These are phyloP conservation scores for Hypomontagnella monticulosa DNA, from an alignment of 495 filamentous ascomycete species.

Conservation along the genomic window DNA sequence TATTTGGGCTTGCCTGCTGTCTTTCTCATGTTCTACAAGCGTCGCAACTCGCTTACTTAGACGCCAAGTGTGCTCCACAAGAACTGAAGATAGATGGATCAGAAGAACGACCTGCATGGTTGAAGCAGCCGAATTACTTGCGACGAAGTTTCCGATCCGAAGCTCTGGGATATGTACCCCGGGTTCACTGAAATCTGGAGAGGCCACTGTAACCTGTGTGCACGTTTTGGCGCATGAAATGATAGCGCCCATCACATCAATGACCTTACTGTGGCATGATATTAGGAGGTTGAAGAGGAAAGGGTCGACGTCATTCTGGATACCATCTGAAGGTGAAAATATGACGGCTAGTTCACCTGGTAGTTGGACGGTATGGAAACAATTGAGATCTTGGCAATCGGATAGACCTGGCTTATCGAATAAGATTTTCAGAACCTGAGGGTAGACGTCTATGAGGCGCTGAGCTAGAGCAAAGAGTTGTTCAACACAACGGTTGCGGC, in stretches of 20 bases:
- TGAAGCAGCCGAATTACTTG: conserved; percentile 38
- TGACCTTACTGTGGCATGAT: conserved; percentile 46
- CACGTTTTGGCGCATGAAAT: conserved; percentile 42
- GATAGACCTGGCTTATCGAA: conserved; percentile 19
- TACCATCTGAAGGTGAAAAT: conserved; percentile 14
- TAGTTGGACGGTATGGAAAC: conserved; percentile 29
- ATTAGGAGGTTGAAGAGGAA: conserved; percentile 47
- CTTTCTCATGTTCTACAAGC: not conserved
- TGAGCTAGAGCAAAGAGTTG: conserved; percentile 44
- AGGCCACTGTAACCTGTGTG: conserved; percentile 30
- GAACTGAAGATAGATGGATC: conserved; percentile 35
- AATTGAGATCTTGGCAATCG: conserved; percentile 30
- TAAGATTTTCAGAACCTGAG: conserved; percentile 31
- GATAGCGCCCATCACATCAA: conserved; percentile 38
- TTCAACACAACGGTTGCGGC: conserved; percentile 30
- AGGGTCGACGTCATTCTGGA: conserved; percentile 37
- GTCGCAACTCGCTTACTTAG: conserved; percentile 21
- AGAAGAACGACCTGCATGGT: conserved; percentile 49
- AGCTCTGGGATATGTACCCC: conserved; percentile 41
- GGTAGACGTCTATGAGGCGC: conserved; percentile 47
- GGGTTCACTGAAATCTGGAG: conserved; percentile 27
- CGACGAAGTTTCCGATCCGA: conserved; percentile 47
- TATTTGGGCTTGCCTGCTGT: conserved; percentile 28
- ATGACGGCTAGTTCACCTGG: conserved; percentile 19
- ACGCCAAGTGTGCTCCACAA: conserved; percentile 30